Evolutionary conservation across 768 basidiomycete species (phyloP).

Genomic region (Serendipita sp.): DNA sequence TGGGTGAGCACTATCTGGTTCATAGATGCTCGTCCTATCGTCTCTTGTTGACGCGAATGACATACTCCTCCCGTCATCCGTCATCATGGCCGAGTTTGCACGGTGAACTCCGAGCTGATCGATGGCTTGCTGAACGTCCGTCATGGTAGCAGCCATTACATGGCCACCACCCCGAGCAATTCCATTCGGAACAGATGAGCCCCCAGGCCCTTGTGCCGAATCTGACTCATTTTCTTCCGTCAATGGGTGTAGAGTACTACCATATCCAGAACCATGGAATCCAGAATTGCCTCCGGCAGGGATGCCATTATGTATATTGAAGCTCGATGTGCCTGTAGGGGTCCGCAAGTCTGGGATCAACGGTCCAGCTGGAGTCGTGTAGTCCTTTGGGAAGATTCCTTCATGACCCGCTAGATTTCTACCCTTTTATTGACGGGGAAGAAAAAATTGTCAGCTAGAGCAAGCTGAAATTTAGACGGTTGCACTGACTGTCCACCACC

Average conservation of each 20-base stretch:
- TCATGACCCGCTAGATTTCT: constrained; percentile 37
- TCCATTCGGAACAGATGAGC: not conserved
- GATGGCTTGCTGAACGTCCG: constrained; percentile 80
- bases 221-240: constrained; percentile 26
- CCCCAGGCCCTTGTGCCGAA: not conserved
- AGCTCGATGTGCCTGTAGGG: not conserved
- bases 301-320: not conserved
- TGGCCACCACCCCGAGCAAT: not conserved
- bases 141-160: constrained; percentile 77
- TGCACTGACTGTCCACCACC: constrained; percentile 80
- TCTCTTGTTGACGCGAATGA: constrained; percentile 59
- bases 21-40: not conserved
- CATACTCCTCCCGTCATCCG: constrained; percentile 44
- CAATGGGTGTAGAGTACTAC: constrained; percentile 27
- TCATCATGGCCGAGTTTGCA: constrained; percentile 16
- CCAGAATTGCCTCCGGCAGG: not conserved
- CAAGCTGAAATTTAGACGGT: not conserved
- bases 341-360: not conserved
- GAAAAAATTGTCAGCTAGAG: not conserved
- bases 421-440: constrained; percentile 4
- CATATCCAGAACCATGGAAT: not conserved
- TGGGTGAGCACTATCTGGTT: not conserved
- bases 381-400: constrained; percentile 86
- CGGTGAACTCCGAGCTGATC: constrained; percentile 49
- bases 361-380: constrained; percentile 41